These are phyloP conservation scores for Elongisporangium senticosum DNA, from an alignment of 352 stramenopile genomes.

Conservation along the genomic window DNA sequence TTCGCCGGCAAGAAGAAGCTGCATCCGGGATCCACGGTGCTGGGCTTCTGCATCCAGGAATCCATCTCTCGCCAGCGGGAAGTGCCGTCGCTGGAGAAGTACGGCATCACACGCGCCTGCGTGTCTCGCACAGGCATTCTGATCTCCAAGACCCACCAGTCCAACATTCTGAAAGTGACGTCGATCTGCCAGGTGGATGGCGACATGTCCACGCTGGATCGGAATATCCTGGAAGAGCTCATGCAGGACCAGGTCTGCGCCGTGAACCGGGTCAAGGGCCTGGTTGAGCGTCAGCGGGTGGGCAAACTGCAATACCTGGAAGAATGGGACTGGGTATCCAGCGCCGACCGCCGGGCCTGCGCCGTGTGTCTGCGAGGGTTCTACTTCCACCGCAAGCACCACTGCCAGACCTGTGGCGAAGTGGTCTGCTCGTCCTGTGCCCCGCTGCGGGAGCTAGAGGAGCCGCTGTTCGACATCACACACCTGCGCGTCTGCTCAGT, in stretches of 20 bases:
- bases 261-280: conserved; percentile 45
- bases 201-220: conserved; percentile 23
- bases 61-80: conserved; percentile 53
- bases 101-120: conserved; percentile 50
- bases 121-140: conserved; percentile 63
- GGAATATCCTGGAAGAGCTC: conserved; percentile 47
- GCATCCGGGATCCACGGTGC: conserved; percentile 29
- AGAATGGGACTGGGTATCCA: conserved; percentile 72
- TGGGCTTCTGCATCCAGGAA: conserved; percentile 80
- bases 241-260: conserved; percentile 60
- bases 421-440: conserved; percentile 73
- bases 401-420: conserved; percentile 71
- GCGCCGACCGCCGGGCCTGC: conserved; percentile 69
- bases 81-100: conserved; percentile 58
- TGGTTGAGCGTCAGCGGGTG: conserved; percentile 75
- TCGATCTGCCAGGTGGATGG: conserved; percentile 71
- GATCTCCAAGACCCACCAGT: conserved; percentile 69
- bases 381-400: conserved; percentile 74
- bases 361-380: conserved; percentile 74
- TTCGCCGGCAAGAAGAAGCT: conserved; percentile 62
- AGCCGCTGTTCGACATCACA: conserved; percentile 53
- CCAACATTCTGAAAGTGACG: conserved; percentile 65
- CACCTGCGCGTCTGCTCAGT: conserved; percentile 66
- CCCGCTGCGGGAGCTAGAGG: conserved; percentile 63
- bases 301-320: conserved; percentile 68